Percentiles rank a stretch among this genome's conserved stretches.
Conservation (phyloP, 441 rosid genomes). For the Populus hybrid region DNA sequence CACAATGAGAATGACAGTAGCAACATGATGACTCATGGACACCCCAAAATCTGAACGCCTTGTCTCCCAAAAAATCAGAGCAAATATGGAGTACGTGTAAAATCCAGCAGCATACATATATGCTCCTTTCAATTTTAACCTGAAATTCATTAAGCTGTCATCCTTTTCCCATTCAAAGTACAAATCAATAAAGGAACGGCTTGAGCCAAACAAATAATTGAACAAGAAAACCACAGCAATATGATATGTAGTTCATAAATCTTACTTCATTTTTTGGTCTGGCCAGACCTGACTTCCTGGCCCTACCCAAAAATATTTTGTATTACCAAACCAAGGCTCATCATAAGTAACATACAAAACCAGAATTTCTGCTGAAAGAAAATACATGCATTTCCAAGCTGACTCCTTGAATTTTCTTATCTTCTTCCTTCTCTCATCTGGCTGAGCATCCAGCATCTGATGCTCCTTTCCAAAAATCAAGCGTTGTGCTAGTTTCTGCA, state of each 20-base stretch:
- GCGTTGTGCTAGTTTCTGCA: slow-evolving; percentile 62
- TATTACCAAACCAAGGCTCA: slow-evolving; percentile 88
- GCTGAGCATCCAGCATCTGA: slow-evolving; percentile 33
- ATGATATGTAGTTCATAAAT: not conserved
- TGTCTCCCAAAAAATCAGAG: slow-evolving; percentile 93
- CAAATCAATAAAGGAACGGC: slow-evolving; percentile 5
- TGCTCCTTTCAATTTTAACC: slow-evolving; percentile 72
- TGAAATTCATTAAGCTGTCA: slow-evolving; percentile 28
- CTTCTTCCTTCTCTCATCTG: slow-evolving; percentile 53
- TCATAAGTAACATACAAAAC: slow-evolving; percentile 61
- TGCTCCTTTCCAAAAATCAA: slow-evolving; percentile 58
- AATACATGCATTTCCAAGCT: slow-evolving; percentile 92
- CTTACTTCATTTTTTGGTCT: slow-evolving; percentile 85
- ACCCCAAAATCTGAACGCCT: slow-evolving; percentile 96
- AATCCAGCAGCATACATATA: slow-evolving; percentile 96
- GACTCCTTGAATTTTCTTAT: slow-evolving; percentile 91
- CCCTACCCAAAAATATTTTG: slow-evolving; percentile 81
- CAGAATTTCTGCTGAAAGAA: slow-evolving; percentile 75
- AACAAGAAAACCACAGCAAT: not conserved
- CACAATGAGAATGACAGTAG: slow-evolving; percentile 71
- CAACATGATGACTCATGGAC: slow-evolving; percentile 92
- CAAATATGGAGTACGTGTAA: slow-evolving; percentile 92
- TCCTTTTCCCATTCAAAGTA: not conserved
- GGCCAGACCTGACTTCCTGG: slow-evolving; percentile 96
- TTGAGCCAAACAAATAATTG: not conserved